A percentile compares a stretch with the other conserved stretches of the same genome.
phyloP scores from a whole-genome alignment of 345 rosid species.

The Bruguiera sexangula region DNA sequence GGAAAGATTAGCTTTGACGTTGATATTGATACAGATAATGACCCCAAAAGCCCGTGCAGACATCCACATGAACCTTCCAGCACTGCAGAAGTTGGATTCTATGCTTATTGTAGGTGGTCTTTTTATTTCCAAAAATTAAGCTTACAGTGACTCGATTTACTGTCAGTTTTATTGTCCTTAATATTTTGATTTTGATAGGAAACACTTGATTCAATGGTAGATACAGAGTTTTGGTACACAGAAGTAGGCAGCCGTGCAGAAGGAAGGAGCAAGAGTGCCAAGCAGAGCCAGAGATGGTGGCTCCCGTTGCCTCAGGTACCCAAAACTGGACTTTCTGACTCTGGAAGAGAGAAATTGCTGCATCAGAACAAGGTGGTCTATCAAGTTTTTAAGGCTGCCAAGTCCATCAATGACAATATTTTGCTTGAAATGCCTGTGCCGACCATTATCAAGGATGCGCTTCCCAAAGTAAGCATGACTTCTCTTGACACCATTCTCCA shows the following conservation, averaged over 20 bases:
- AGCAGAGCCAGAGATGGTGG: slow-evolving; percentile 93
- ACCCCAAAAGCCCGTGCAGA: slow-evolving; percentile 90
- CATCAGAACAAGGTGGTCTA: slow-evolving; percentile 55
- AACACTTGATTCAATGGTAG: slow-evolving; percentile 76
- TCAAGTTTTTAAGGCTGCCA: slow-evolving; percentile 95
- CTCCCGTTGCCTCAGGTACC: slow-evolving; percentile 93
- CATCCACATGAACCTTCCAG: slow-evolving; percentile 92
- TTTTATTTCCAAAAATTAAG: slow-evolving; percentile 13
- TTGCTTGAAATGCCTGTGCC: slow-evolving; percentile 91
- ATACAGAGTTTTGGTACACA: slow-evolving; percentile 82
- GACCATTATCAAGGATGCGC: slow-evolving; percentile 57
- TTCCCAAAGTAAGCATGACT: slow-evolving; percentile 56
- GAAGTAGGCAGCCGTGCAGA: slow-evolving; percentile 82
- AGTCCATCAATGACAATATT: slow-evolving; percentile 71
- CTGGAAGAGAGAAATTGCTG: slow-evolving; percentile 59
- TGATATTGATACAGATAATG: slow-evolving; percentile 68
- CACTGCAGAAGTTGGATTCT: slow-evolving; percentile 85
- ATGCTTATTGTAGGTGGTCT: slow-evolving; percentile 75
- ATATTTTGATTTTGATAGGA: slow-evolving; percentile 48
- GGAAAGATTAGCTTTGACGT: slow-evolving; percentile 21
- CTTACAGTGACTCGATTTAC: neutral
- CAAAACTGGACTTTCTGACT: slow-evolving; percentile 64
- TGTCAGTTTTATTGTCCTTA: neutral
- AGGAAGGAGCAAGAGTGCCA: slow-evolving; percentile 62
- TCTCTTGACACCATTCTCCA: neutral